phyloP scores from a whole-genome alignment of 768 basidiomycete genomes.

The Podaxis rugospora region DNA sequence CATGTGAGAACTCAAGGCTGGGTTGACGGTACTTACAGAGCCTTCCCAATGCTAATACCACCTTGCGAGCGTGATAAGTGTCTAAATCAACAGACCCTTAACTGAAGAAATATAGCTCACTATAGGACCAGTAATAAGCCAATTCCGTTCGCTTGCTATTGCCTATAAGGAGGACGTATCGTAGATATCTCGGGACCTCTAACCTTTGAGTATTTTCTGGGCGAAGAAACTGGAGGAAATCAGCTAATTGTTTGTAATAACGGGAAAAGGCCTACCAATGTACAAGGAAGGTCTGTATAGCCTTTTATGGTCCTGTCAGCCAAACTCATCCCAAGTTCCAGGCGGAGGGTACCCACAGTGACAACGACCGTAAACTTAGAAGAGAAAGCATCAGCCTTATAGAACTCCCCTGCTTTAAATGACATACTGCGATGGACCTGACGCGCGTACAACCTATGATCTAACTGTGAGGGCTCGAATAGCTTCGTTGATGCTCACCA shows the following conservation, averaged over 20 bases:
- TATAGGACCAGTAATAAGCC: constrained; percentile 23
- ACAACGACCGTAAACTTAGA: constrained; percentile 30
- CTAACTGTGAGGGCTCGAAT: background rate
- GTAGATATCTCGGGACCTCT: background rate
- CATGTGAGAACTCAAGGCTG: background rate
- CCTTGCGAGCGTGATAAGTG: background rate
- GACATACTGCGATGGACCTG: constrained; percentile 36
- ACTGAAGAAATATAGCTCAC: background rate
- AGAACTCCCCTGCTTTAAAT: background rate
- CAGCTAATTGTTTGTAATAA: background rate
- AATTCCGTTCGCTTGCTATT: constrained; percentile 32
- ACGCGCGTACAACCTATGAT: background rate
- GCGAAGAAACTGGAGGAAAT: constrained; percentile 15
- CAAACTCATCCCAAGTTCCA: background rate
- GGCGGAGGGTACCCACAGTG: constrained; percentile 22
- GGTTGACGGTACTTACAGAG: background rate
- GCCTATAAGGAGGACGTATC: constrained; percentile 8
- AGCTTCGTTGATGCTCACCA: constrained; percentile 25
- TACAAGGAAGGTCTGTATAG: constrained; percentile 44
- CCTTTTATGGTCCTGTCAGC: constrained; percentile 20
- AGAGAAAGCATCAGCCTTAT: background rate
- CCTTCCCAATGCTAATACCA: background rate
- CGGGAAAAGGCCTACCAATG: constrained; percentile 34
- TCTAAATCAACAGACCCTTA: background rate
- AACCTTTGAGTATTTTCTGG: constrained; percentile 14